Evolutionary conservation across 2,329 filamentous ascomycete species (phyloP).

Genomic region (Arthrobotrys musiformis): DNA sequence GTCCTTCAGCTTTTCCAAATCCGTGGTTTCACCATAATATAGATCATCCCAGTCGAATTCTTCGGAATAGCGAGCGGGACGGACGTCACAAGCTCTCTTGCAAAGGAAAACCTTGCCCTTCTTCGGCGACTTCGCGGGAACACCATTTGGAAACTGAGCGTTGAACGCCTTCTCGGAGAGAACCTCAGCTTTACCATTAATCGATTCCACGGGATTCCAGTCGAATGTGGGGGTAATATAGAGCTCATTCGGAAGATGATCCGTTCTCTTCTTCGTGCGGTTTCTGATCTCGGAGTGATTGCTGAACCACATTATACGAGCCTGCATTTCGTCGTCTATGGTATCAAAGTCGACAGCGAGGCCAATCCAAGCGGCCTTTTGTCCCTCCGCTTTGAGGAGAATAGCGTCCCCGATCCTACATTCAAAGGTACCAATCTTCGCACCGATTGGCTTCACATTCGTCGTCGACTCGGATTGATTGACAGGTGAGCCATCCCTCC

Average conservation of each 20-base stretch:
- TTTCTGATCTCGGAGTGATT: conserved; percentile 89
- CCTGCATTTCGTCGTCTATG: conserved; percentile 79
- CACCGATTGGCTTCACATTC: conserved; percentile 75
- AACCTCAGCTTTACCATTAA: conserved; percentile 87
- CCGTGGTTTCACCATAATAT: conserved; percentile 73
- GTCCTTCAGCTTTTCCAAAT: conserved; percentile 74
- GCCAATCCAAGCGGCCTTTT: conserved; percentile 86
- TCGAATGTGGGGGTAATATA: conserved; percentile 92
- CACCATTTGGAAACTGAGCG: conserved; percentile 76
- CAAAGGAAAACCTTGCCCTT: conserved; percentile 90
- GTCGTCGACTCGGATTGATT: conserved; percentile 59
- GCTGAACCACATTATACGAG: conserved; percentile 95
- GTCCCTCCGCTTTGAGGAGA: conserved; percentile 84
- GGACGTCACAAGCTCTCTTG: conserved; percentile 85
- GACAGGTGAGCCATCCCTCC: conserved; percentile 47
- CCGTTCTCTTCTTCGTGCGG: conserved; percentile 80
- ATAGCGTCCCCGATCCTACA: conserved; percentile 85
- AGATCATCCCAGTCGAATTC: conserved; percentile 93
- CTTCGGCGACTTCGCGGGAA: conserved; percentile 77
- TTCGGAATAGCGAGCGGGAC: conserved; percentile 89
- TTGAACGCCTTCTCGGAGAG: conserved; percentile 78
- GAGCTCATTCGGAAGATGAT: conserved; percentile 85
- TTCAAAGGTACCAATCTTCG: conserved; percentile 81
- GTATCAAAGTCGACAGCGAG: conserved; percentile 85
- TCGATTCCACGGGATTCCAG: conserved; percentile 83